These are phyloP conservation scores for Vigna radiata DNA, from an alignment of 306 rosid genomes.

Conservation along the genomic window DNA sequence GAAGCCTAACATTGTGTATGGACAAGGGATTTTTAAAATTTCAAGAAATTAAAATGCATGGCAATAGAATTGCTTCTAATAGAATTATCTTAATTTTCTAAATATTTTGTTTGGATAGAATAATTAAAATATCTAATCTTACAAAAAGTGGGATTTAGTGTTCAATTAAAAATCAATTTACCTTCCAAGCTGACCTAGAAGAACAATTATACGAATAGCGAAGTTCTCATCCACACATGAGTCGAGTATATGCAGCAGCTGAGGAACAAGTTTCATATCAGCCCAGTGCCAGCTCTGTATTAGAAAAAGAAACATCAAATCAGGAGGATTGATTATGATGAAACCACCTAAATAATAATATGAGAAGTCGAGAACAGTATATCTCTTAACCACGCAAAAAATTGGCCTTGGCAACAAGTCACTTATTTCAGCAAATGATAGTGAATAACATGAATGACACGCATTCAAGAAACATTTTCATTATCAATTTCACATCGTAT, in stretches of 20 bases:
- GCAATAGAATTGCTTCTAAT: too few species aligned
- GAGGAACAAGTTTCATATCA: conserved; percentile 58
- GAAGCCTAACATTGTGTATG: not conserved
- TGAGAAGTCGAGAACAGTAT: not conserved
- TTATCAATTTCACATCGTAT: conserved; percentile 11
- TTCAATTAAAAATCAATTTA: conserved; percentile 37
- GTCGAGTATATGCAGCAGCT: conserved; percentile 62
- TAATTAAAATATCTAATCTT: too few species aligned
- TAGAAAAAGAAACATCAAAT: conserved; percentile 37
- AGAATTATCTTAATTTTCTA: too few species aligned
- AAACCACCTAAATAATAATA: conserved; percentile 19
- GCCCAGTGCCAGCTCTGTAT: conserved; percentile 90
- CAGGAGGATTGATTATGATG: conserved; percentile 29
- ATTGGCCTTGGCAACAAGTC: conserved; percentile 12
- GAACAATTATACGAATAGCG: conserved; percentile 60
- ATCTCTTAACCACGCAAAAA: conserved; percentile 15
- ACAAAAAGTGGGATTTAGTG: conserved; percentile 1
- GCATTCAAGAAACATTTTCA: conserved; percentile 8
- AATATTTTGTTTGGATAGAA: too few species aligned
- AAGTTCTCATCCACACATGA: conserved; percentile 57
- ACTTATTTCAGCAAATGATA: conserved; percentile 20
- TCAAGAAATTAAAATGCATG: too few species aligned
- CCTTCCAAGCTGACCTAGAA: conserved; percentile 96
- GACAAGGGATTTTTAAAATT: too few species aligned
- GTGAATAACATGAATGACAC: not conserved